phyloP scores from a whole-genome alignment of 108 stramenopile species.

The Cyclotella baltica region DNA sequence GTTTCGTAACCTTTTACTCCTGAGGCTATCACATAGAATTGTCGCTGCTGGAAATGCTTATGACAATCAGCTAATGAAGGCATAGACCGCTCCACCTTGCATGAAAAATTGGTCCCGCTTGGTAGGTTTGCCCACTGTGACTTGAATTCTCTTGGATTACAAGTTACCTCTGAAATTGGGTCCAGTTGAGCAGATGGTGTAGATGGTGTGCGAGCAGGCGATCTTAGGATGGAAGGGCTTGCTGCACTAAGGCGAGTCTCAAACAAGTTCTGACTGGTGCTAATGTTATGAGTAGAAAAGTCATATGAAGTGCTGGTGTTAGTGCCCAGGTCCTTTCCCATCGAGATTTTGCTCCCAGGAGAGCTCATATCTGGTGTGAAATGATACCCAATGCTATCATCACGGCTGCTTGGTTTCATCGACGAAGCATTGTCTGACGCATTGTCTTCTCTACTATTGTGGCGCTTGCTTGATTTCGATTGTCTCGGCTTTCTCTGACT shows the following conservation, averaged over 20 bases:
- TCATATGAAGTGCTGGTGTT: too few relatives aligned
- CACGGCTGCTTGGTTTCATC: neutral
- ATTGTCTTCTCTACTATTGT: neutral
- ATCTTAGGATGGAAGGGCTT: neutral
- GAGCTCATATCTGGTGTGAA: neutral
- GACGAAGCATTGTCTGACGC: neutral
- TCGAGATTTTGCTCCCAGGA: neutral
- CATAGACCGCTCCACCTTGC: neutral
- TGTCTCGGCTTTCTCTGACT: neutral
- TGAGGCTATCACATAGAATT: conserved; percentile 36
- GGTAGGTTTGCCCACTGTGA: conserved; percentile 25
- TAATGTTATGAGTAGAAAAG: neutral
- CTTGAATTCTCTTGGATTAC: conserved; percentile 31
- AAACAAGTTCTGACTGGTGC: conserved; percentile 10
- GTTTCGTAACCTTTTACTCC: conserved; percentile 19
- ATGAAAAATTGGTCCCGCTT: conserved; percentile 2
- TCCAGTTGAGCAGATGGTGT: conserved; percentile 6
- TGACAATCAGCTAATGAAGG: conserved; percentile 27
- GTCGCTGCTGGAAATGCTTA: conserved; percentile 8
- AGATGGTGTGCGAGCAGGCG: neutral
- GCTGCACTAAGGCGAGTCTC: conserved; percentile 13
- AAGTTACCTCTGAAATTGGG: conserved; percentile 16
- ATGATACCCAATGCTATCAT: neutral
- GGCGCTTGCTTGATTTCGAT: neutral
- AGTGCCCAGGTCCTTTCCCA: too few relatives aligned